These are phyloP conservation scores for Aspergillaceae sp. DNA, from an alignment of 2,329 filamentous ascomycete species.

Conservation along the genomic window DNA sequence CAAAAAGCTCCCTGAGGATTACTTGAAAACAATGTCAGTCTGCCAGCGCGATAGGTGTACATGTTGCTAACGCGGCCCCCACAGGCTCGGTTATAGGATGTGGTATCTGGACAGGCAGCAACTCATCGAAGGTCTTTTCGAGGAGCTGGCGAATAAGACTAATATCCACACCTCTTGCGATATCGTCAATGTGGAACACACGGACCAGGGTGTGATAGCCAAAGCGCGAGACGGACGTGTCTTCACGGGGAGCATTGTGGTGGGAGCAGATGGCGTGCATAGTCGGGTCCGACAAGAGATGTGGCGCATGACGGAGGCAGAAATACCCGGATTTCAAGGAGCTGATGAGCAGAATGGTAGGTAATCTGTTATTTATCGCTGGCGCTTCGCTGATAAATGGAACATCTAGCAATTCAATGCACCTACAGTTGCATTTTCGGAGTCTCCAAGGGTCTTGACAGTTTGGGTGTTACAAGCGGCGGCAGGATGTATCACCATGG, in stretches of 20 bases:
- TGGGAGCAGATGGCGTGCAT: slow-evolving; percentile 40
- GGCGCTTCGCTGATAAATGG: background rate
- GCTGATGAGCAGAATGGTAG: slow-evolving; percentile 1
- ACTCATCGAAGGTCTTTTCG: slow-evolving; percentile 26
- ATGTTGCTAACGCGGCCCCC: background rate
- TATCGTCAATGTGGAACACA: slow-evolving; percentile 8
- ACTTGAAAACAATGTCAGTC: background rate
- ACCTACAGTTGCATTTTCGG: slow-evolving; percentile 16
- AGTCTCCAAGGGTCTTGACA: slow-evolving; percentile 8
- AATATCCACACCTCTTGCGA: slow-evolving; percentile 21
- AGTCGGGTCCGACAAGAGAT: slow-evolving; percentile 30
- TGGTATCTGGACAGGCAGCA: slow-evolving; percentile 29
- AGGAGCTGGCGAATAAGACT: slow-evolving; percentile 20
- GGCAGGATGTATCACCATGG: slow-evolving; percentile 7
- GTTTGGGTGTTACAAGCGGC: slow-evolving; percentile 1
- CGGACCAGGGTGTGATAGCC: slow-evolving; percentile 18
- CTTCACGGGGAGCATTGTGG: slow-evolving; percentile 28
- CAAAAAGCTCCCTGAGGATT: background rate
- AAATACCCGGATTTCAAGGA: slow-evolving; percentile 4
- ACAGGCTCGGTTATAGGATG: slow-evolving; percentile 5
- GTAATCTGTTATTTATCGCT: background rate
- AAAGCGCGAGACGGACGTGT: slow-evolving; percentile 25
- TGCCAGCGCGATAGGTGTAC: background rate
- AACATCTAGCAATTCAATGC: slow-evolving; percentile 9
- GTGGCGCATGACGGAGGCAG: slow-evolving; percentile 15